Evolutionary conservation across 2,329 filamentous ascomycete species (phyloP).

Genomic region (Aspergillus persii): DNA sequence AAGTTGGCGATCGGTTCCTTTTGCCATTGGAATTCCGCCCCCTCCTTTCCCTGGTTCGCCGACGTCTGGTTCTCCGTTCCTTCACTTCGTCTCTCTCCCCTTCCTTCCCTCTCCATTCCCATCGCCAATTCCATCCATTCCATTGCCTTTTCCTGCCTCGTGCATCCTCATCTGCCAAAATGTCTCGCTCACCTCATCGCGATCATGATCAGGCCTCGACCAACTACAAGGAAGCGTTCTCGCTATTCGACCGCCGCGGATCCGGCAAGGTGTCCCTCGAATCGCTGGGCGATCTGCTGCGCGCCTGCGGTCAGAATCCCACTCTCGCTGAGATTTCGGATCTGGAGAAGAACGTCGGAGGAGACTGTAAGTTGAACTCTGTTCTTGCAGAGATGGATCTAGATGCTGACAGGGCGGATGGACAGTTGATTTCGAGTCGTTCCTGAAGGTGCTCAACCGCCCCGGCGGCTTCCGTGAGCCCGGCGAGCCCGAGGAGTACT

Average conservation of each 20-base stretch:
- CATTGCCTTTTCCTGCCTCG: too few species aligned
- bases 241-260: constrained; percentile 98
- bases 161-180: constrained; percentile 19
- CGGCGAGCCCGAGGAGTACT: constrained; percentile 97
- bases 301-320: constrained; percentile 96
- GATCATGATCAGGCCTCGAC: constrained; percentile 63
- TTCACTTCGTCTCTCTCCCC: constrained; percentile 3
- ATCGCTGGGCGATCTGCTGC: constrained; percentile 86
- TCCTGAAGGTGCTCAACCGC: constrained; percentile 93
- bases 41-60: constrained; percentile 14
- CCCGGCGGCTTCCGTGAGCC: constrained; percentile 97
- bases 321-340: constrained; percentile 90
- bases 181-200: constrained; percentile 23
- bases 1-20: not conserved
- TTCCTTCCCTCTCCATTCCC: not conserved
- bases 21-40: not conserved
- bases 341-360: constrained; percentile 82
- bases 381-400: not conserved
- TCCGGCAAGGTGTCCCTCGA: constrained; percentile 86
- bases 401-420: not conserved
- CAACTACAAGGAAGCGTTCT: constrained; percentile 99
- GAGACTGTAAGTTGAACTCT: constrained; percentile 71
- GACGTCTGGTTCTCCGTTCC: constrained; percentile 5
- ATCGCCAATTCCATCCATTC: constrained; percentile 5
- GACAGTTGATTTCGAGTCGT: constrained; percentile 94